These are phyloP conservation scores for Juncus inflexus DNA, from an alignment of 176 grass and related monocot species.

Conservation along the genomic window DNA sequence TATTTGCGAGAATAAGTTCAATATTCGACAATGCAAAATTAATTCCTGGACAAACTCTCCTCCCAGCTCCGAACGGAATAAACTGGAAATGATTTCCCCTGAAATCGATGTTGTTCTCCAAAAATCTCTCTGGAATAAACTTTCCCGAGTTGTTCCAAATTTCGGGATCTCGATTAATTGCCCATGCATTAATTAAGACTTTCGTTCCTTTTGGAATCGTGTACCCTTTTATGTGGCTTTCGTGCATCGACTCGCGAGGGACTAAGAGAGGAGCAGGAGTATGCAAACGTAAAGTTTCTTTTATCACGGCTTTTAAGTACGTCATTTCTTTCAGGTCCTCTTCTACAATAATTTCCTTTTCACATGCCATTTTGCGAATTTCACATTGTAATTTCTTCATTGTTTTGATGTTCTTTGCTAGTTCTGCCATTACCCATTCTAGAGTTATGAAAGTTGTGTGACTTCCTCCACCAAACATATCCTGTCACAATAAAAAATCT, in stretches of 20 bases:
- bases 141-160: conserved; percentile 20
- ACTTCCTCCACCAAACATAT: conserved; percentile 38
- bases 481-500: background rate
- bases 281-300: conserved; percentile 37
- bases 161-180: conserved; percentile 16
- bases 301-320: conserved; percentile 37
- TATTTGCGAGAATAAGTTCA: conserved; percentile 38
- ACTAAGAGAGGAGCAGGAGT: conserved; percentile 19
- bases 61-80: conserved; percentile 28
- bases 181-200: conserved; percentile 32
- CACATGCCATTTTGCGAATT: background rate
- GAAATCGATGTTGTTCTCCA: background rate
- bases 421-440: conserved; percentile 38
- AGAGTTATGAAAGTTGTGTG: conserved; percentile 34
- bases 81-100: conserved; percentile 24
- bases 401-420: background rate
- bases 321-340: conserved; percentile 13
- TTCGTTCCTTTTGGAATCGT: conserved; percentile 28
- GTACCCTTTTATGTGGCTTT: conserved; percentile 28
- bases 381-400: conserved; percentile 45
- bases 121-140: conserved; percentile 39
- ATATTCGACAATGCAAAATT: conserved; percentile 19
- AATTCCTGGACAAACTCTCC: conserved; percentile 37
- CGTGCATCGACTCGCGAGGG: conserved; percentile 27
- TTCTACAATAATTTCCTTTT: conserved; percentile 16